phyloP scores from a whole-genome alignment of 805 yeast genomes.

The Zygotorulaspora chibaensis region DNA sequence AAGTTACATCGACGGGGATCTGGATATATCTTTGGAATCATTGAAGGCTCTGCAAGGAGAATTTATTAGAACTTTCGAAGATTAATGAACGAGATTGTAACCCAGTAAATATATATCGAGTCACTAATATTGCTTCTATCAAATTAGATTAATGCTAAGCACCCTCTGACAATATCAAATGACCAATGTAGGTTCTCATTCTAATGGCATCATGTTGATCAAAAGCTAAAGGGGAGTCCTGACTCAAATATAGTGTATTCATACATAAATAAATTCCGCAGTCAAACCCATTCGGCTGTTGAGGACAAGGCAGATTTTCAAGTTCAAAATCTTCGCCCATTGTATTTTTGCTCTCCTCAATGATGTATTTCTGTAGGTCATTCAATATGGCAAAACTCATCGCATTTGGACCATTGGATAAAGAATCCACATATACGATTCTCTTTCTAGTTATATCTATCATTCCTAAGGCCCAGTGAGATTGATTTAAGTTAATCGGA shows the following conservation, averaged over 20 bases:
- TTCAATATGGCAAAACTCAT: constrained; percentile 39
- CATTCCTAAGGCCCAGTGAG: constrained; percentile 91
- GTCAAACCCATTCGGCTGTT: constrained; percentile 85
- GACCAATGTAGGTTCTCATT: constrained; percentile 49
- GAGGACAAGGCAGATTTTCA: constrained; percentile 55
- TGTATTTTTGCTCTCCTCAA: constrained; percentile 53
- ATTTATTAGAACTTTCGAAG: constrained; percentile 18
- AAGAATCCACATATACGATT: constrained; percentile 75
- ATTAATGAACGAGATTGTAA: not conserved
- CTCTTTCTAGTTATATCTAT: constrained; percentile 57
- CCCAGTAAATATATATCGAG: not conserved
- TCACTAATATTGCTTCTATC: not conserved
- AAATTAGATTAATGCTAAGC: not conserved
- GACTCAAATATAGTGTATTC: constrained; percentile 58
- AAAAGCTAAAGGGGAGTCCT: constrained; percentile 48
- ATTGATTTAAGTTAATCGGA: constrained; percentile 77
- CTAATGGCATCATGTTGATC: constrained; percentile 63
- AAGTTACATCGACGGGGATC: constrained; percentile 12
- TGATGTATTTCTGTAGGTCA: constrained; percentile 56
- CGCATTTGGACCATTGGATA: constrained; percentile 41
- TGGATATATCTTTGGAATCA: constrained; percentile 12
- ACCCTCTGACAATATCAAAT: constrained; percentile 21
- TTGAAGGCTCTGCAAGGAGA: constrained; percentile 27
- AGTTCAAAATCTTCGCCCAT: constrained; percentile 35
- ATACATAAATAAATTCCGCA: constrained; percentile 94